phyloP scores from a whole-genome alignment of 805 yeast genomes.

The Priceomyces haplophilus region DNA sequence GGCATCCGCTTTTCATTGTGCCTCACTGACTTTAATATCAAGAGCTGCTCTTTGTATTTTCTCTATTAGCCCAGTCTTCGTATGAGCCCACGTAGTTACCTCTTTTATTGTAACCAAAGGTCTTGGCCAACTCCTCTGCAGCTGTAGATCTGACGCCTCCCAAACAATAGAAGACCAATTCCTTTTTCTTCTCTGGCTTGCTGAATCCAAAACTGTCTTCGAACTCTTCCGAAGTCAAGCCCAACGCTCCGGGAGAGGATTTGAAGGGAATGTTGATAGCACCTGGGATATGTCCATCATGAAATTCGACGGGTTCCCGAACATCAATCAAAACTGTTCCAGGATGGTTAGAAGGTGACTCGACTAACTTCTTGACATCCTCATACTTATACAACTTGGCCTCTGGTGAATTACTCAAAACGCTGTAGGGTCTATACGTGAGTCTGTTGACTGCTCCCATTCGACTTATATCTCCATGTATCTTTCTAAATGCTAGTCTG shows the following conservation, averaged over 20 bases:
- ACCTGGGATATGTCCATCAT: conserved; percentile 74
- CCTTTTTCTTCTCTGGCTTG: conserved; percentile 70
- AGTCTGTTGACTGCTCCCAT: background rate
- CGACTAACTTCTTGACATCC: conserved; percentile 45
- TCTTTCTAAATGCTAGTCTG: background rate
- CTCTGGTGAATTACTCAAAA: conserved; percentile 33
- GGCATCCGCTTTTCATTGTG: background rate
- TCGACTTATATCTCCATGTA: background rate
- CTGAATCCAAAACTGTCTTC: conserved; percentile 73
- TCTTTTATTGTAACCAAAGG: conserved; percentile 81
- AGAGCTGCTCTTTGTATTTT: conserved; percentile 16
- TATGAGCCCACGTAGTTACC: conserved; percentile 86
- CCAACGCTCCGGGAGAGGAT: conserved; percentile 89
- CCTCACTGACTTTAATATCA: background rate
- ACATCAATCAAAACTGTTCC: conserved; percentile 73
- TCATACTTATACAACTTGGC: conserved; percentile 54
- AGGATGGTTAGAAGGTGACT: conserved; percentile 38
- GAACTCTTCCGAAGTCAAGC: conserved; percentile 74
- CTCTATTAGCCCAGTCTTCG: conserved; percentile 70
- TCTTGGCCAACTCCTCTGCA: conserved; percentile 87
- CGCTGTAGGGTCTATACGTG: conserved; percentile 29
- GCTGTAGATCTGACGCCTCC: conserved; percentile 90
- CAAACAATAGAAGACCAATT: conserved; percentile 84
- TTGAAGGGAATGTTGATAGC: conserved; percentile 88
- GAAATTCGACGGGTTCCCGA: conserved; percentile 82